Conservation (phyloP, 805 yeast genomes). For the Nakazawaea wyomingensis region DNA sequence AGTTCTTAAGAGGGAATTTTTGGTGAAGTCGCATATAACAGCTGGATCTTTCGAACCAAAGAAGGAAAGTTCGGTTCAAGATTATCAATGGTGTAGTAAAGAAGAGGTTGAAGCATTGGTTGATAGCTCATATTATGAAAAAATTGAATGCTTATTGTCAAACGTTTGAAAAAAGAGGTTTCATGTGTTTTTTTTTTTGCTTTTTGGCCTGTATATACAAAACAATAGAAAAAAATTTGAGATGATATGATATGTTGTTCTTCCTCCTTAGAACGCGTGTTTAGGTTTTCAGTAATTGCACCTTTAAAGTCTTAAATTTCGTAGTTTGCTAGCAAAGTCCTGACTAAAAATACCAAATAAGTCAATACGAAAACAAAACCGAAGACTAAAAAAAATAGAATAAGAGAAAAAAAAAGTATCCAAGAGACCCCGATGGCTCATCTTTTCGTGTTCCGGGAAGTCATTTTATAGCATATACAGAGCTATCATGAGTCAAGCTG, state of each 20-base stretch:
- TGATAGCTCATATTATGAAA: constrained; percentile 47
- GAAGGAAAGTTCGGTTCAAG: constrained; percentile 32
- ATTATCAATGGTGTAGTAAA: constrained; percentile 79
- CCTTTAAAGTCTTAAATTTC: too few species aligned
- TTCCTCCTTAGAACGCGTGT: too few species aligned
- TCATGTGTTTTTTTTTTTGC: neutral
- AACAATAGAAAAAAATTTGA: neutral
- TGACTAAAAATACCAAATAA: too few species aligned
- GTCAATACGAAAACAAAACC: too few species aligned
- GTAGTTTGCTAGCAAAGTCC: too few species aligned
- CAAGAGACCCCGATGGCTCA: neutral
- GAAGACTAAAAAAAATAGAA: neutral
- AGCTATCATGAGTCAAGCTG: too few species aligned
- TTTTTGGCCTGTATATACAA: neutral
- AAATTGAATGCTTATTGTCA: constrained; percentile 45
- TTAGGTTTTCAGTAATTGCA: too few species aligned
- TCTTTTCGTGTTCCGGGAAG: neutral
- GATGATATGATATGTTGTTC: too few species aligned
- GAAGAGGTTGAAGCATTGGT: constrained; percentile 64
- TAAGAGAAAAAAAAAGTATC: neutral
- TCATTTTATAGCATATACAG: too few species aligned
- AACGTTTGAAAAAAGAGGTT: constrained; percentile 6
- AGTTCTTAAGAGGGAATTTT: constrained; percentile 49
- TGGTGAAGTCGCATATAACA: constrained; percentile 81
- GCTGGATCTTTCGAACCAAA: constrained; percentile 67